These are phyloP conservation scores for Vitis hybrid DNA, from an alignment of 177 flowering plant species.

Conservation along the genomic window DNA sequence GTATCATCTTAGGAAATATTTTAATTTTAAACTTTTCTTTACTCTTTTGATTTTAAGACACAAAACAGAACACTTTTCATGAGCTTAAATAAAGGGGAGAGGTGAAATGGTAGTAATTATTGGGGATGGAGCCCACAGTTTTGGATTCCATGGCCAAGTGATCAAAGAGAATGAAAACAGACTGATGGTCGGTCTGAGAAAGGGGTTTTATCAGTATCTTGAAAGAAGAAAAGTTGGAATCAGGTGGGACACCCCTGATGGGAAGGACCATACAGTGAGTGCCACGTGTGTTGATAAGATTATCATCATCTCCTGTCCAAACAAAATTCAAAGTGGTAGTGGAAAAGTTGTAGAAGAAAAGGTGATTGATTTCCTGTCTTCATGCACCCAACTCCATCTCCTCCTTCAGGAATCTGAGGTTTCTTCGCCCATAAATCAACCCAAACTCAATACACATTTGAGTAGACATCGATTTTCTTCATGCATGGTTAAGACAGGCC, in stretches of 20 bases:
- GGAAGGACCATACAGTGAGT: neutral
- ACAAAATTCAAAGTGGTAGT: neutral
- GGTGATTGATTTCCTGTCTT: slow-evolving; percentile 13
- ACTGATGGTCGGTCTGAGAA: slow-evolving; percentile 8
- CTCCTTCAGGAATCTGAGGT: neutral
- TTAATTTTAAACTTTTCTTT: too few species aligned
- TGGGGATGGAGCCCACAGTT: slow-evolving; percentile 12
- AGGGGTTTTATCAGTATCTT: slow-evolving; percentile 2
- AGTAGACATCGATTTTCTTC: too few species aligned
- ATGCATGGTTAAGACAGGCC: too few species aligned
- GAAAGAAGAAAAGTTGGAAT: neutral
- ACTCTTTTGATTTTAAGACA: too few species aligned
- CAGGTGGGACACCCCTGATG: slow-evolving; percentile 3
- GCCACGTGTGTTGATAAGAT: slow-evolving; percentile 25
- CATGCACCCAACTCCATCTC: slow-evolving; percentile 5
- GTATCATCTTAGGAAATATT: too few species aligned
- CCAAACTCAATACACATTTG: too few species aligned
- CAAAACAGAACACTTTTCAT: too few species aligned
- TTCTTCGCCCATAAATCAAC: neutral
- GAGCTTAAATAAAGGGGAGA: neutral
- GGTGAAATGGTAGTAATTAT: neutral
- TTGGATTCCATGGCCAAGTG: slow-evolving; percentile 9
- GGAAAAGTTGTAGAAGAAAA: neutral
- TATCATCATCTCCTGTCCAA: slow-evolving; percentile 3
- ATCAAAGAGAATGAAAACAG: neutral